phyloP scores from a whole-genome alignment of 2,329 filamentous ascomycete species.

The Zasmidium cellare region DNA sequence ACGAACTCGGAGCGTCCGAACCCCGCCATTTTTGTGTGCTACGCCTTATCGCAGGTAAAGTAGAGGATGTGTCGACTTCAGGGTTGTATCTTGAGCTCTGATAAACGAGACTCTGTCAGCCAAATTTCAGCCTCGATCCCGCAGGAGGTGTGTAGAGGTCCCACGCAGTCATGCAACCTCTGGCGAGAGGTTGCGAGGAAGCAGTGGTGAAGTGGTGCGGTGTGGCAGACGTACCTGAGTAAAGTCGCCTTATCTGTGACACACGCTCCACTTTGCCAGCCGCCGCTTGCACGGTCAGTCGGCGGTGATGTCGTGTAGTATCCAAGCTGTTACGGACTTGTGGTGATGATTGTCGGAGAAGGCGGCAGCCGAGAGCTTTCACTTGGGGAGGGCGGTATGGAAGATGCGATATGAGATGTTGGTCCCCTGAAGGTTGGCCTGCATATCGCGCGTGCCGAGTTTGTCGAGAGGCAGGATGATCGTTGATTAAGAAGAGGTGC shows the following conservation, averaged over 20 bases:
- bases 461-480: not conserved
- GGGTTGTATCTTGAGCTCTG: no score
- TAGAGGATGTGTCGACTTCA: no score
- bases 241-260: constrained; percentile 5
- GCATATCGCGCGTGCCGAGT: constrained; percentile 8
- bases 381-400: constrained; percentile 9
- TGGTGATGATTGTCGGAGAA: not conserved
- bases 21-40: constrained; percentile 1
- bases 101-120: not conserved
- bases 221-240: constrained; percentile 7
- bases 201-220: not conserved
- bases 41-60: not conserved
- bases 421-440: constrained; percentile 10
- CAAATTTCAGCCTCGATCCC: not conserved
- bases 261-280: constrained; percentile 6
- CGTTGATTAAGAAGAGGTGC: not conserved
- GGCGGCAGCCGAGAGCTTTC: not conserved
- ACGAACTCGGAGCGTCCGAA: constrained; percentile 30
- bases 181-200: not conserved
- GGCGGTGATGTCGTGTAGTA: not conserved
- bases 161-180: not conserved
- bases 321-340: not conserved
- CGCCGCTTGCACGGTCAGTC: not conserved
- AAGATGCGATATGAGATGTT: constrained; percentile 13
- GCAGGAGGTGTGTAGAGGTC: not conserved